phyloP scores from a whole-genome alignment of 2,329 filamentous ascomycete species.

The Lasiodiplodia gonubiensis region DNA sequence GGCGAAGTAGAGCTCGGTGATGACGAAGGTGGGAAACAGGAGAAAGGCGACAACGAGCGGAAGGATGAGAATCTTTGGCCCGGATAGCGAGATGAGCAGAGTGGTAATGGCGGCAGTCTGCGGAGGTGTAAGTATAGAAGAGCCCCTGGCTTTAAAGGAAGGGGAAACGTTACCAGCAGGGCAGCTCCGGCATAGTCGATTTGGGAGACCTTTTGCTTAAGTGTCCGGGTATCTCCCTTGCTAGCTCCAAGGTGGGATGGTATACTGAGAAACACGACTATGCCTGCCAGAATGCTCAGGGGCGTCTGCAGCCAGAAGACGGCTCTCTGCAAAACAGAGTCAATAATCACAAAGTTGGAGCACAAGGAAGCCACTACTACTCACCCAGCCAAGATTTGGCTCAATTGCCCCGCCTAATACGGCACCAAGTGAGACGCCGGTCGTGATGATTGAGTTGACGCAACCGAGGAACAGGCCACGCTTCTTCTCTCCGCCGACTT shows the following conservation, averaged over 20 bases:
- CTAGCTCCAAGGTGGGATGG: conserved; percentile 54
- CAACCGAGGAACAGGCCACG: conserved; percentile 77
- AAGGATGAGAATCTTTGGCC: conserved; percentile 63
- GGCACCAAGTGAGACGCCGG: conserved; percentile 73
- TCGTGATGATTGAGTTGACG: conserved; percentile 74
- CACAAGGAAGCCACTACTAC: conserved; percentile 41
- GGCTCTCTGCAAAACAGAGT: conserved; percentile 60
- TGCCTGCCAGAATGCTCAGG: conserved; percentile 64
- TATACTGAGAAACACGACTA: conserved; percentile 69
- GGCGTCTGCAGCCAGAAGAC: conserved; percentile 78
- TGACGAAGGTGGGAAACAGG: conserved; percentile 62
- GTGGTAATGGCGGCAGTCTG: conserved; percentile 71
- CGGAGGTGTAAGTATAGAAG: background rate
- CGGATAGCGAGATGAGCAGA: conserved; percentile 73
- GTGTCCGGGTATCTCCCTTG: conserved; percentile 46
- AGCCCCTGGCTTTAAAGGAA: background rate
- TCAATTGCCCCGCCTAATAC: conserved; percentile 71
- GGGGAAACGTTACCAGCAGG: conserved; percentile 53
- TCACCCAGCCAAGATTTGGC: conserved; percentile 71
- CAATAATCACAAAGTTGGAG: background rate
- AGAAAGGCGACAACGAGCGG: conserved; percentile 66
- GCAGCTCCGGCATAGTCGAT: conserved; percentile 78
- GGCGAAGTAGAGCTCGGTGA: conserved; percentile 68
- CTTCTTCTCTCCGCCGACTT: conserved; percentile 69
- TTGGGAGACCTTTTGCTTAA: conserved; percentile 62